phyloP scores from a whole-genome alignment of 441 rosid species.

The Eruca vesicaria region DNA sequence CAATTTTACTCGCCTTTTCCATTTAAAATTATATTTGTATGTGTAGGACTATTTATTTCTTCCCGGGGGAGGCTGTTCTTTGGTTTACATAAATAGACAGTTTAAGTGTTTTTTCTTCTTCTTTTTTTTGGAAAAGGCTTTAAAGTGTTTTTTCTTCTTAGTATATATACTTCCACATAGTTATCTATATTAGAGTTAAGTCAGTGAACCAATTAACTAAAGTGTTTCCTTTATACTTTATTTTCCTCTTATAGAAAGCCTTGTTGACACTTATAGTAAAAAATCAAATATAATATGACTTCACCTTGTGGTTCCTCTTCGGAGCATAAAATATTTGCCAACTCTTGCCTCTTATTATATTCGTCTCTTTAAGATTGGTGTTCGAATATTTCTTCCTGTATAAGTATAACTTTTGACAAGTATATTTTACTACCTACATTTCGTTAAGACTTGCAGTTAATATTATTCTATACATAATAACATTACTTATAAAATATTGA shows the following conservation, averaged over 20 bases:
- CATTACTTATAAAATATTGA: too few relatives aligned
- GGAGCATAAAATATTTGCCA: constrained; percentile 21
- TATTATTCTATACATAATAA: too few relatives aligned
- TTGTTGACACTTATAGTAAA: constrained; percentile 17
- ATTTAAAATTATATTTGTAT: background rate
- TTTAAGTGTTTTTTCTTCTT: background rate
- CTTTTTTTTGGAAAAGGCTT: too few relatives aligned
- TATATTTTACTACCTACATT: background rate
- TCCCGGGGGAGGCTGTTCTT: background rate
- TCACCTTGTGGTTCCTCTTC: constrained; percentile 1
- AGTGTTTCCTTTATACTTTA: constrained; percentile 17
- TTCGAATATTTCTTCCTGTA: background rate
- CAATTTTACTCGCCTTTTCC: constrained; percentile 3
- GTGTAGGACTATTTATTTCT: background rate
- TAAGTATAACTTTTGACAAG: background rate
- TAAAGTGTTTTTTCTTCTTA: background rate
- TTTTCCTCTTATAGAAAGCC: constrained; percentile 14
- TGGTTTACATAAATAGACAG: background rate
- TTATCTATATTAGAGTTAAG: background rate
- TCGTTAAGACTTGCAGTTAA: too few relatives aligned
- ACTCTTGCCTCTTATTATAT: constrained; percentile 4
- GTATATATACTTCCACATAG: constrained; percentile 6
- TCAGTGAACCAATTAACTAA: background rate
- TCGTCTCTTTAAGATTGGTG: background rate
- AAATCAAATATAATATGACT: constrained; percentile 17